Conservation (phyloP, 257 asterid genomes). For the Rehmannia glutinosa region DNA sequence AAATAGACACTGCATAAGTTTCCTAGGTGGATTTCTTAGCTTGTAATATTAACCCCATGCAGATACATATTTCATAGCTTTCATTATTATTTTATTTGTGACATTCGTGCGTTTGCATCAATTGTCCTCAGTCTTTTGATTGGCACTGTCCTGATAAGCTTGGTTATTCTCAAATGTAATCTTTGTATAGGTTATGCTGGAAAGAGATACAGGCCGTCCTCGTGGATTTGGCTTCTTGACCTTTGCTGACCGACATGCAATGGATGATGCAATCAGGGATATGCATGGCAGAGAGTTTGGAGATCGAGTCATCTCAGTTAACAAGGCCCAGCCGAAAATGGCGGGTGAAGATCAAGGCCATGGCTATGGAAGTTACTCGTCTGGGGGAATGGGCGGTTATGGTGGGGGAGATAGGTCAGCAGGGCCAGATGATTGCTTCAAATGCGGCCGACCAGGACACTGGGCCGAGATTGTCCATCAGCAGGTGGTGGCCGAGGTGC, state of each 20-base stretch:
- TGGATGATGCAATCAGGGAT: slow-evolving; percentile 94
- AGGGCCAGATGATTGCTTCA: slow-evolving; percentile 96
- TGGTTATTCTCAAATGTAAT: not conserved
- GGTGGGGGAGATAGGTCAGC: slow-evolving; percentile 62
- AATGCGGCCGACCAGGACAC: slow-evolving; percentile 96
- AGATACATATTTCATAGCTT: not conserved
- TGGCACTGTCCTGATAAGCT: not conserved
- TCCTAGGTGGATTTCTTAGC: not conserved
- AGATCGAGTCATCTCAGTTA: slow-evolving; percentile 81
- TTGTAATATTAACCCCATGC: not conserved
- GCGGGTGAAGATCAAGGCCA: slow-evolving; percentile 68
- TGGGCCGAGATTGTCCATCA: slow-evolving; percentile 99
- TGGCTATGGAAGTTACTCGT: slow-evolving; percentile 67
- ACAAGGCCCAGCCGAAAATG: slow-evolving; percentile 91
- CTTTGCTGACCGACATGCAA: slow-evolving; percentile 84
- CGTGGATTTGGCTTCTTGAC: slow-evolving; percentile 98
- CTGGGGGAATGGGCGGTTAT: slow-evolving; percentile 60
- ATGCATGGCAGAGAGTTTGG: slow-evolving; percentile 96
- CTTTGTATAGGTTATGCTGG: slow-evolving; percentile 70
- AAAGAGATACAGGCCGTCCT: slow-evolving; percentile 97
- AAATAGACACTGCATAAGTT: too few relatives aligned
- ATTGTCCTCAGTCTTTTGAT: not conserved
- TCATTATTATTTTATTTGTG: not conserved
- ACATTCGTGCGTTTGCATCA: not conserved
- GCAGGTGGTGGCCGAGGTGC: slow-evolving; percentile 62